Evolutionary conservation across 495 filamentous ascomycete genomes (phyloP).

Genomic region (Pseudevernia furfuracea): DNA sequence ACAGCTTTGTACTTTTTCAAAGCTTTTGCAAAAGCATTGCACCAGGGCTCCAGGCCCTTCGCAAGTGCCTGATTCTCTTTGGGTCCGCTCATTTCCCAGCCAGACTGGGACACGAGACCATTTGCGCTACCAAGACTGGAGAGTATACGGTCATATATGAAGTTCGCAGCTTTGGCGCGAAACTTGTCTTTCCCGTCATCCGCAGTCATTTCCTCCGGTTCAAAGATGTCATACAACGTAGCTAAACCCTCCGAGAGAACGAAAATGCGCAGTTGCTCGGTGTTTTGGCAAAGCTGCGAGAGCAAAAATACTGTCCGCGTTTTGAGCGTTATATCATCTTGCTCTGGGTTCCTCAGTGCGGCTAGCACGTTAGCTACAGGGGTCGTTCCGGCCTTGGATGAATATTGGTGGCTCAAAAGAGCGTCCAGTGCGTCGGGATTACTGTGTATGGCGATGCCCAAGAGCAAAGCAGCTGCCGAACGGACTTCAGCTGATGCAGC

Average conservation of each 20-base stretch:
- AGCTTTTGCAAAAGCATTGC: background rate
- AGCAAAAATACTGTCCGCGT: slow-evolving; percentile 21
- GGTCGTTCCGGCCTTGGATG: slow-evolving; percentile 4
- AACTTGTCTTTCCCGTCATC: slow-evolving; percentile 34
- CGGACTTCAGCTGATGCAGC: slow-evolving; percentile 25
- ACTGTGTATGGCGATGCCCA: slow-evolving; percentile 52
- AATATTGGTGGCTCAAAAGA: slow-evolving; percentile 25
- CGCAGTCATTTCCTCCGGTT: slow-evolving; percentile 23
- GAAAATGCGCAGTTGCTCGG: slow-evolving; percentile 34
- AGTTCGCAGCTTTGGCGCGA: slow-evolving; percentile 12
- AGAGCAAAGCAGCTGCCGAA: slow-evolving; percentile 44
- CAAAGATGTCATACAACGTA: slow-evolving; percentile 40
- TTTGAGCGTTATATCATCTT: background rate
- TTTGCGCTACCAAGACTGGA: background rate
- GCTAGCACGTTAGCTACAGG: slow-evolving; percentile 23
- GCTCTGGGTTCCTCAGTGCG: slow-evolving; percentile 14
- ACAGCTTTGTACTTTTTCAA: background rate
- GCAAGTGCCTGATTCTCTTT: background rate
- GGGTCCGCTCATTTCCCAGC: background rate
- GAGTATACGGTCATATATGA: slow-evolving; percentile 10
- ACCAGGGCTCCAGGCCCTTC: slow-evolving; percentile 1
- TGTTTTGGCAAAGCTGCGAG: slow-evolving; percentile 33
- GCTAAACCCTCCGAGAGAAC: slow-evolving; percentile 40
- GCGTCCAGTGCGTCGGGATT: slow-evolving; percentile 48
- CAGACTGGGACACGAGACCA: background rate